Conservation (phyloP, 345 rosid species). For the Lumnitzera littorea region DNA sequence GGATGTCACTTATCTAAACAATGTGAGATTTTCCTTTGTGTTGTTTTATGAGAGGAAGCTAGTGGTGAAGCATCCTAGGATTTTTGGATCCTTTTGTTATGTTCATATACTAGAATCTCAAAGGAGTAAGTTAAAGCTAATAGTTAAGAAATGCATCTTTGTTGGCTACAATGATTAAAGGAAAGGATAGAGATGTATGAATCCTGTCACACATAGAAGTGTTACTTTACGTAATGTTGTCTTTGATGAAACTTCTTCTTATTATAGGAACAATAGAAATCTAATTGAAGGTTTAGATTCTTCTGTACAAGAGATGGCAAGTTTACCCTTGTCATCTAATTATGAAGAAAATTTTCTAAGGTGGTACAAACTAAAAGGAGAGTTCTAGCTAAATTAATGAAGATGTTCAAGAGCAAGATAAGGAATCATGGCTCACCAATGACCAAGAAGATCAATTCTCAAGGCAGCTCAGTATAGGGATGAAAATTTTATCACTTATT, state of each 20-base stretch:
- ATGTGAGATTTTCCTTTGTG: too few relatives aligned
- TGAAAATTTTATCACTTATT: slow-evolving; percentile 1
- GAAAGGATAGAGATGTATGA: slow-evolving; percentile 17
- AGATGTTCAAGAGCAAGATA: background rate
- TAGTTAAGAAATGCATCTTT: slow-evolving; percentile 10
- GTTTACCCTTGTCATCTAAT: too few relatives aligned
- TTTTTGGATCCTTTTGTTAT: slow-evolving; percentile 5
- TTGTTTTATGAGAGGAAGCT: slow-evolving; percentile 1
- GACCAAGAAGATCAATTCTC: background rate
- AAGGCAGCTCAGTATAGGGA: slow-evolving; percentile 1
- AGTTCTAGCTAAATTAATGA: background rate
- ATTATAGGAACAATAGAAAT: background rate
- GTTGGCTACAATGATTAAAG: slow-evolving; percentile 11
- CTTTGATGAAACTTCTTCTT: slow-evolving; percentile 14
- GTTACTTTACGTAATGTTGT: slow-evolving; percentile 8
- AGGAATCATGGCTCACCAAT: background rate
- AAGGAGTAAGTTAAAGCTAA: slow-evolving; percentile 11
- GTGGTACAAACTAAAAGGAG: background rate
- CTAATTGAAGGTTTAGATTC: too few relatives aligned
- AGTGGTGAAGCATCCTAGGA: slow-evolving; percentile 6
- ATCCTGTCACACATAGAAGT: slow-evolving; percentile 9
- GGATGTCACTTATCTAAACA: too few relatives aligned
- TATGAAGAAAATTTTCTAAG: background rate
- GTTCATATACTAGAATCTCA: background rate
- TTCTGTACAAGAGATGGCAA: too few relatives aligned